Percentiles rank a stretch among this genome's conserved stretches.
phyloP scores from a whole-genome alignment of 2,329 filamentous ascomycete genomes.

The Colletotrichum shisoi region DNA sequence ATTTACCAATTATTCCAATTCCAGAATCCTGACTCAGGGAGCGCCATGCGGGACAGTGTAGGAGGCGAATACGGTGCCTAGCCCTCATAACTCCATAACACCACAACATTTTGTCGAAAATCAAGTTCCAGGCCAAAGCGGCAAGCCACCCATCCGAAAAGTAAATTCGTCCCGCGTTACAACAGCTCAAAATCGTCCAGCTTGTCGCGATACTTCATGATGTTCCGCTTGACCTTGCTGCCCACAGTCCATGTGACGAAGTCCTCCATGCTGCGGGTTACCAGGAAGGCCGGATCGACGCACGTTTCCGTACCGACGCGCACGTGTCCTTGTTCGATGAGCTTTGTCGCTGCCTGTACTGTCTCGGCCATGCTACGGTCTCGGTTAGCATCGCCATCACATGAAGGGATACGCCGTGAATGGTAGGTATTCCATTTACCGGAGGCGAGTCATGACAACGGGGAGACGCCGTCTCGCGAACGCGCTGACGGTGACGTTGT shows the following conservation, averaged over 20 bases:
- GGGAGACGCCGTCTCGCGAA: conserved; percentile 85
- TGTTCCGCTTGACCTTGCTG: conserved; percentile 96
- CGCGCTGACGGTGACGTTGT: conserved; percentile 85
- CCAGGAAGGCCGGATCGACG: conserved; percentile 87
- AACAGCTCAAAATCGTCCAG: conserved; percentile 94
- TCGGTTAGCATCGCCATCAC: conserved; percentile 11
- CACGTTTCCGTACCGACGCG: conserved; percentile 89
- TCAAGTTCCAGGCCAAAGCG: conserved; percentile 22
- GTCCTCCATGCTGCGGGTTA: conserved; percentile 90
- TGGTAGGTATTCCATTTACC: conserved; percentile 46
- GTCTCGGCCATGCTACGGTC: conserved; percentile 80
- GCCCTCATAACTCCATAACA: conserved; percentile 33
- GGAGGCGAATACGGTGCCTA: conserved; percentile 9
- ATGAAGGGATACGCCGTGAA: not conserved
- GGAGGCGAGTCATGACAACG: conserved; percentile 87
- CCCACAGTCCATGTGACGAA: conserved; percentile 96
- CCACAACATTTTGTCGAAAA: conserved; percentile 25
- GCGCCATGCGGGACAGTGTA: not conserved
- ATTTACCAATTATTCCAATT: not conserved
- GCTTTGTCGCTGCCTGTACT: conserved; percentile 81
- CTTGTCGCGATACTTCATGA: conserved; percentile 93
- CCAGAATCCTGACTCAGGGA: conserved; percentile 24
- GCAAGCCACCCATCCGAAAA: conserved; percentile 31
- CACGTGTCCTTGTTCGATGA: conserved; percentile 94
- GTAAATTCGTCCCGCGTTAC: conserved; percentile 52